A percentile compares a stretch with the other conserved stretches of the same genome.
phyloP scores from a whole-genome alignment of 2,329 filamentous ascomycete species.

The Nannizzia gypsea region DNA sequence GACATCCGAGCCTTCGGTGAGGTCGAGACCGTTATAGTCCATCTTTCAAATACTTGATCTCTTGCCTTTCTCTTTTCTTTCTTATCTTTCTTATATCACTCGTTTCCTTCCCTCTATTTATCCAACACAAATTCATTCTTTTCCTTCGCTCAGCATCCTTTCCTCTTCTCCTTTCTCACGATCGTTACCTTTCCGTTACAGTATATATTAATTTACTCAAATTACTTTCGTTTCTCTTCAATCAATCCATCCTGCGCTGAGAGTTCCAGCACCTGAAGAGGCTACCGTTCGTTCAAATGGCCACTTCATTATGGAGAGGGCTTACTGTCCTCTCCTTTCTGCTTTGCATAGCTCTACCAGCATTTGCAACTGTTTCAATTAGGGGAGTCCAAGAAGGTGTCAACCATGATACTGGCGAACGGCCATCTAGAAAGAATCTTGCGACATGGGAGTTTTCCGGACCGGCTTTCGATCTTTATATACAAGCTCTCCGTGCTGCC shows the following conservation, averaged over 20 bases:
- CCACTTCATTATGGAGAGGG: not conserved
- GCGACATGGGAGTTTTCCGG: constrained; percentile 51
- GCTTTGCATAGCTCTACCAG: not conserved
- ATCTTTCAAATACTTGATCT: not conserved
- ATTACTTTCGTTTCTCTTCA: not conserved
- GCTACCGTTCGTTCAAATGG: not conserved
- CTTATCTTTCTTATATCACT: not conserved
- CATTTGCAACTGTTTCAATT: constrained; percentile 10
- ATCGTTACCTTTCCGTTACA: not conserved
- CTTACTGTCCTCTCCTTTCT: not conserved
- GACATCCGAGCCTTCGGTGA: not conserved
- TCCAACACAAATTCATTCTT: not conserved
- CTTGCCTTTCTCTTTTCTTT: not conserved
- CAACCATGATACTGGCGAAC: constrained; percentile 19
- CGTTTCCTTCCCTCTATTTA: not conserved
- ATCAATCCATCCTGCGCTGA: not conserved
- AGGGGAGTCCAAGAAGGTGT: constrained; percentile 20
- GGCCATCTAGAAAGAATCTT: constrained; percentile 51
- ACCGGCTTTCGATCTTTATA: constrained; percentile 59
- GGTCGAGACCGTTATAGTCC: not conserved
- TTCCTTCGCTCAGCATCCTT: not conserved
- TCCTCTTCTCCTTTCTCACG: not conserved
- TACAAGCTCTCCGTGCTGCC: constrained; percentile 62
- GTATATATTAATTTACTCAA: not conserved
- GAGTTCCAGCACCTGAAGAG: not conserved